These are phyloP conservation scores for Trichoderma orchidacearum DNA, from an alignment of 495 filamentous ascomycete genomes.

Conservation along the genomic window DNA sequence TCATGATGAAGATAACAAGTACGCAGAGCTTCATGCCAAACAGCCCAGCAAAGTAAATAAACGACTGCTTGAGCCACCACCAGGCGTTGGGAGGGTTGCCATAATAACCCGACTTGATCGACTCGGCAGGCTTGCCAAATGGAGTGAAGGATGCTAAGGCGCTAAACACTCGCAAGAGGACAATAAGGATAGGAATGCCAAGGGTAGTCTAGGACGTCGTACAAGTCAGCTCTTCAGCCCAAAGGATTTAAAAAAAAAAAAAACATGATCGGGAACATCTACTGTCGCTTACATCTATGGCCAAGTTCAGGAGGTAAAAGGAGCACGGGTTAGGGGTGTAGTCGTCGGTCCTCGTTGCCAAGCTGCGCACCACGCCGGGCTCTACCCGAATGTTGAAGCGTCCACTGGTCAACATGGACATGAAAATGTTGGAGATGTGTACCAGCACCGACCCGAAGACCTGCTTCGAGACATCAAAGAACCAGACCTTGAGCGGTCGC, in stretches of 20 bases:
- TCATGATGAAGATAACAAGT: conserved; percentile 69
- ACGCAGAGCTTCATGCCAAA: conserved; percentile 94
- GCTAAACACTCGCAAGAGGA: conserved; percentile 68
- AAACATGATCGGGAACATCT: neutral
- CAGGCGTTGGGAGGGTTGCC: conserved; percentile 63
- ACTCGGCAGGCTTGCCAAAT: conserved; percentile 66
- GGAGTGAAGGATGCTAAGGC: conserved; percentile 59
- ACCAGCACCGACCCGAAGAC: conserved; percentile 87
- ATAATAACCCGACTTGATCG: conserved; percentile 86
- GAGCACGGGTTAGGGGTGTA: conserved; percentile 88
- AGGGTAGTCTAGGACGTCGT: conserved; percentile 59
- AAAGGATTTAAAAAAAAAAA: conserved; percentile 1
- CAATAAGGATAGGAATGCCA: conserved; percentile 83
- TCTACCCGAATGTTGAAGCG: conserved; percentile 43
- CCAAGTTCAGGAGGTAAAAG: conserved; percentile 87
- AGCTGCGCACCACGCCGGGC: conserved; percentile 21
- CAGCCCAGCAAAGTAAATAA: conserved; percentile 90
- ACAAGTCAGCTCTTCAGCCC: neutral
- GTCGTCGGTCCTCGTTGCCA: conserved; percentile 28
- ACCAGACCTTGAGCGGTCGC: conserved; percentile 86
- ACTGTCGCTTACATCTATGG: conserved; percentile 73
- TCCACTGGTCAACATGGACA: conserved; percentile 88
- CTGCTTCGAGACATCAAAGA: conserved; percentile 93
- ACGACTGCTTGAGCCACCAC: conserved; percentile 91
- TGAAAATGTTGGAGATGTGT: conserved; percentile 80